These are phyloP conservation scores for Pleurozium schreberi DNA, from an alignment of 225 moss, liverwort and hornwort species.

Conservation along the genomic window DNA sequence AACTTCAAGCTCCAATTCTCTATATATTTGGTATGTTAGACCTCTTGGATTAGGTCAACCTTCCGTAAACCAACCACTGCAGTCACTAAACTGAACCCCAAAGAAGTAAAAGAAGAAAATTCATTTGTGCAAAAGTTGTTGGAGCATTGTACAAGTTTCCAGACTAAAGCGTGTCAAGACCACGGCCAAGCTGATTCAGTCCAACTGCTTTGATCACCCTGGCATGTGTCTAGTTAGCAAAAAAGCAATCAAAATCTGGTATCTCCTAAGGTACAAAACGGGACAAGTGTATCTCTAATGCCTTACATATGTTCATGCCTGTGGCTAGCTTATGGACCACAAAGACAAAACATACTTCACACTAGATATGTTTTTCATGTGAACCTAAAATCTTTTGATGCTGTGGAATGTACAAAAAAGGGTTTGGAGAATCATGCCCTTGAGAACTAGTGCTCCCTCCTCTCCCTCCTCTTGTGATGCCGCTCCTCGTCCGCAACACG, in stretches of 20 bases:
- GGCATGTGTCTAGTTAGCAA: neutral
- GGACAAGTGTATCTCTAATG: constrained; percentile 6
- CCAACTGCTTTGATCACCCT: constrained; percentile 3
- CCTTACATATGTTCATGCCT: neutral
- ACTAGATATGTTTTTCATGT: neutral
- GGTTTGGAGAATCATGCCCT: neutral
- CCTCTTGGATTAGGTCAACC: neutral
- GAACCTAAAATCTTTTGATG: neutral
- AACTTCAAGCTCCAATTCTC: neutral
- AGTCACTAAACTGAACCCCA: neutral
- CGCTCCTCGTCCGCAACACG: constrained; percentile 58
- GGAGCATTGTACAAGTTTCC: constrained; percentile 17
- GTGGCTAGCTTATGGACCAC: neutral
- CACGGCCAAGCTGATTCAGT: neutral
- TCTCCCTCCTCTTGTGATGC: constrained; percentile 14
- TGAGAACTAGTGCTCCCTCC: constrained; percentile 9
- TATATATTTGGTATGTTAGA: neutral
- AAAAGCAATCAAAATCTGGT: neutral
- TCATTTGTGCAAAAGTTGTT: neutral
- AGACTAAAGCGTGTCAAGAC: neutral
- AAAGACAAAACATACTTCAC: neutral
- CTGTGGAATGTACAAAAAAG: constrained; percentile 13
- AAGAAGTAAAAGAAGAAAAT: neutral
- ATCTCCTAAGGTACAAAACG: constrained; percentile 14
- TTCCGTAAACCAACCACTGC: neutral